Evolutionary conservation across 2,329 filamentous ascomycete species (phyloP).

Genomic region (Botrytis pseudocinerea): DNA sequence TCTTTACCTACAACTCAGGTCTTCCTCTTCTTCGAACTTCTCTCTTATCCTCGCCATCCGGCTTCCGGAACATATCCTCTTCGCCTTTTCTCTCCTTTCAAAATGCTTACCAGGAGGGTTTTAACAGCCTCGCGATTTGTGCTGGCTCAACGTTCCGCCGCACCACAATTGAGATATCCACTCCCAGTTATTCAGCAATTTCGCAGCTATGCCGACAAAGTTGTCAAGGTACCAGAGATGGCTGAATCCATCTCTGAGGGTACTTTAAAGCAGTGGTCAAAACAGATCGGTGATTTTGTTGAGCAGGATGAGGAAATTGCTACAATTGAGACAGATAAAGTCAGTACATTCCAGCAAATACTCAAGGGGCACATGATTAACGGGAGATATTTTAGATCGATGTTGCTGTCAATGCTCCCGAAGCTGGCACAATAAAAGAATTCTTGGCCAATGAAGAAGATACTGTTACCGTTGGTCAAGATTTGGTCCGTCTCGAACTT

Average conservation of each 20-base stretch:
- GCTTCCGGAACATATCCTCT: constrained; percentile 25
- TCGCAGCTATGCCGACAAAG: constrained; percentile 70
- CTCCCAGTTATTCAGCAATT: constrained; percentile 54
- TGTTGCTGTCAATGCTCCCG: constrained; percentile 91
- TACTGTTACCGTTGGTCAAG: constrained; percentile 91
- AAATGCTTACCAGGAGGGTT: constrained; percentile 41
- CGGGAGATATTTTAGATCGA: constrained; percentile 68
- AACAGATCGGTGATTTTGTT: constrained; percentile 88
- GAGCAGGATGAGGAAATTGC: constrained; percentile 97
- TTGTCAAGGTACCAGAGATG: constrained; percentile 96
- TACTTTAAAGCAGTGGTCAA: constrained; percentile 92
- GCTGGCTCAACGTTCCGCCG: constrained; percentile 32
- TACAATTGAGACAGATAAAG: constrained; percentile 99
- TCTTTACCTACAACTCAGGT: constrained; percentile 4
- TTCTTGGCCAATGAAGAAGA: constrained; percentile 91
- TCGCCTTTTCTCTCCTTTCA: constrained; percentile 24
- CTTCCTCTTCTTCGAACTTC: constrained; percentile 21
- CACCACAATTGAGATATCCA: constrained; percentile 43
- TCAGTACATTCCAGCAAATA: constrained; percentile 43
- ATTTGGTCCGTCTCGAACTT: constrained; percentile 82
- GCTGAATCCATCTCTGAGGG: constrained; percentile 98
- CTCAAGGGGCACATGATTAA: background rate
- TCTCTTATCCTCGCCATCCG: constrained; percentile 28
- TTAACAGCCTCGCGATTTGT: constrained; percentile 40
- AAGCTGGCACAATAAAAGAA: constrained; percentile 88